These are phyloP conservation scores for Cicer pinnatifidum DNA, from an alignment of 306 rosid species.

Conservation along the genomic window DNA sequence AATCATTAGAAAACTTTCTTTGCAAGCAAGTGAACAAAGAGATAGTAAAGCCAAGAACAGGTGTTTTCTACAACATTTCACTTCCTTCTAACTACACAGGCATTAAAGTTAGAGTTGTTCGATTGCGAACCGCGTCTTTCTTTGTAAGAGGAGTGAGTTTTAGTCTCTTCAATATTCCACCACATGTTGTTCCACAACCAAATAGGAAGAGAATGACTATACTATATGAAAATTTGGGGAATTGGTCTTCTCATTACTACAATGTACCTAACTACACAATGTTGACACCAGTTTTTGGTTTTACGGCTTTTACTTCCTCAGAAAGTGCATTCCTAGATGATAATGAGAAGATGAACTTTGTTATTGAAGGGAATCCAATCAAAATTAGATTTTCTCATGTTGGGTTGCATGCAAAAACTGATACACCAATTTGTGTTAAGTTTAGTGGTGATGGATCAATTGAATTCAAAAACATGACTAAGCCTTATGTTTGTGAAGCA, in stretches of 20 bases:
- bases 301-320: conserved; percentile 64
- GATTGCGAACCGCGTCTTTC: conserved; percentile 58
- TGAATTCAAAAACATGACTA: conserved; percentile 58
- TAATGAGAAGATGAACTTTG: conserved; percentile 47
- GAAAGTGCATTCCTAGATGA: conserved; percentile 33
- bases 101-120: conserved; percentile 56
- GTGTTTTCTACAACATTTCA: conserved; percentile 56
- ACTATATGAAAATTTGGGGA: conserved; percentile 73
- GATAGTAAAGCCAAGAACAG: conserved; percentile 55
- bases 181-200: conserved; percentile 56
- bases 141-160: conserved; percentile 62
- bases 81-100: conserved; percentile 79
- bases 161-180: conserved; percentile 61
- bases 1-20: conserved; percentile 55
- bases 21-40: conserved; percentile 49
- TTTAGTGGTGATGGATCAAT: conserved; percentile 55
- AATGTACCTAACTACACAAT: conserved; percentile 64
- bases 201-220: conserved; percentile 57
- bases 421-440: conserved; percentile 62
- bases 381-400: conserved; percentile 50
- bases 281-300: conserved; percentile 77
- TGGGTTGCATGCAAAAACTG: conserved; percentile 30
- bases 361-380: conserved; percentile 53
- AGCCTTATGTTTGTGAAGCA: conserved; percentile 51
- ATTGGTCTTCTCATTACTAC: conserved; percentile 72